These are phyloP conservation scores for Calonectria crousiana DNA, from an alignment of 2,329 filamentous ascomycete species.

Conservation along the genomic window DNA sequence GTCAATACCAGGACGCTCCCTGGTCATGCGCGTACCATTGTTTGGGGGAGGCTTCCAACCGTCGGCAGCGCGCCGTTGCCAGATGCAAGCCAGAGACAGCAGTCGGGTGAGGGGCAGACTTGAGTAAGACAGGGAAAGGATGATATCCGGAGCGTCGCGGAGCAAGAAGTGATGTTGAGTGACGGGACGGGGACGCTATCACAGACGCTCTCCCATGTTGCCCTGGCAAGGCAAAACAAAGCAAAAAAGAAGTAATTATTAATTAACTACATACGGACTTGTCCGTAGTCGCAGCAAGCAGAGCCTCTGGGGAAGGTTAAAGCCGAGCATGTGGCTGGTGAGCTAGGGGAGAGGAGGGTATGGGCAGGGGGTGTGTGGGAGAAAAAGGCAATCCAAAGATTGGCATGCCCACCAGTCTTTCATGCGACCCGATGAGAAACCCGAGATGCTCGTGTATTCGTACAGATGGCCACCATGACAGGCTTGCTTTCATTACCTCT, in stretches of 20 bases:
- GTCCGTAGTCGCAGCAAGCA: constrained; percentile 13
- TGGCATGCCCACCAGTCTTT: constrained; percentile 14
- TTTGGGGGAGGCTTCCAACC: constrained; percentile 13
- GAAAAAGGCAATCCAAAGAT: constrained; percentile 10
- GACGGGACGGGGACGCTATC: neutral
- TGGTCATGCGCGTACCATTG: constrained; percentile 16
- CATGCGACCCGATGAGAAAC: neutral
- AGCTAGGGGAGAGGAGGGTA: neutral
- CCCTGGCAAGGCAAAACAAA: neutral
- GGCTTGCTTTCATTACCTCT: constrained; percentile 3
- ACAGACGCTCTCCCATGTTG: neutral
- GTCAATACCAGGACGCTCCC: constrained; percentile 16
- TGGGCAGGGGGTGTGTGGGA: neutral
- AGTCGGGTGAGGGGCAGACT: neutral
- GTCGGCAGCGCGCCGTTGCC: constrained; percentile 9
- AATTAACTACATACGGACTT: constrained; percentile 2
- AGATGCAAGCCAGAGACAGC: neutral
- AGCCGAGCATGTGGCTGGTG: constrained; percentile 12
- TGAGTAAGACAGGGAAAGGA: neutral
- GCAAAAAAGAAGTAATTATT: constrained; percentile 7
- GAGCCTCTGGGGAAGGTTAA: constrained; percentile 16
- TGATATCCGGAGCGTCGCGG: neutral
- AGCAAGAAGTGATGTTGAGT: neutral
- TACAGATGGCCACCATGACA: neutral
- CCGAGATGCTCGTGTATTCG: constrained; percentile 5